phyloP scores from a whole-genome alignment of 257 asterid genomes.

The Capsicum baccatum region DNA sequence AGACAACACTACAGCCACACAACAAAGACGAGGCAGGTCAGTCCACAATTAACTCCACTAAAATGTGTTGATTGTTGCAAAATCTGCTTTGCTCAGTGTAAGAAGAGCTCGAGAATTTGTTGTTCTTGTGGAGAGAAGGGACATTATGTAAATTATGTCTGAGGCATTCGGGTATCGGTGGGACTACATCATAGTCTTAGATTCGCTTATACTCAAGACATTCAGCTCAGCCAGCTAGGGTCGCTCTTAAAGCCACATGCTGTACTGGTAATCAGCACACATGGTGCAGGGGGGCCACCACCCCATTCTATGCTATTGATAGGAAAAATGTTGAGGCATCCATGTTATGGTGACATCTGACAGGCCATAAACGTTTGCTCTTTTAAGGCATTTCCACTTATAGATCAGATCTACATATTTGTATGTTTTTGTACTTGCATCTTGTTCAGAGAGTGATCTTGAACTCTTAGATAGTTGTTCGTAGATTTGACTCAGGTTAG shows the following conservation, averaged over 20 bases:
- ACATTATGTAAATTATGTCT: not conserved
- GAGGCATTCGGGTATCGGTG: not conserved
- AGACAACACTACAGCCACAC: not conserved
- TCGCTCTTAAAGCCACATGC: not conserved
- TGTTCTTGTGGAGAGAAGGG: not conserved
- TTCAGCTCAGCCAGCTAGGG: not conserved
- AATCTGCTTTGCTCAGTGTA: not conserved
- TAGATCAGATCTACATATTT: not conserved
- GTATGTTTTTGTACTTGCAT: not conserved
- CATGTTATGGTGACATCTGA: not conserved
- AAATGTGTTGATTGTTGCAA: not conserved
- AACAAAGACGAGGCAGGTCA: not conserved
- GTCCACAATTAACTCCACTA: not conserved
- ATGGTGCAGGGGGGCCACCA: not conserved
- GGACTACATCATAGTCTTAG: not conserved
- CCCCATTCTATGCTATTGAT: not conserved
- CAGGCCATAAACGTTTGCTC: not conserved
- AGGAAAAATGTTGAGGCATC: slow-evolving; percentile 3
- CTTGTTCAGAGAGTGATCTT: not conserved
- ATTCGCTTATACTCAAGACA: not conserved
- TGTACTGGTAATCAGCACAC: not conserved
- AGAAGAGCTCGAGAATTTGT: not conserved
- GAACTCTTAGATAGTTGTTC: not conserved
- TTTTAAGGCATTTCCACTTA: not conserved
- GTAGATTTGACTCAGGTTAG: not conserved